Percentiles rank a stretch among this genome's conserved stretches.
These are phyloP conservation scores for Penicillium crystallinum DNA, from an alignment of 495 filamentous ascomycete species.

Conservation along the genomic window DNA sequence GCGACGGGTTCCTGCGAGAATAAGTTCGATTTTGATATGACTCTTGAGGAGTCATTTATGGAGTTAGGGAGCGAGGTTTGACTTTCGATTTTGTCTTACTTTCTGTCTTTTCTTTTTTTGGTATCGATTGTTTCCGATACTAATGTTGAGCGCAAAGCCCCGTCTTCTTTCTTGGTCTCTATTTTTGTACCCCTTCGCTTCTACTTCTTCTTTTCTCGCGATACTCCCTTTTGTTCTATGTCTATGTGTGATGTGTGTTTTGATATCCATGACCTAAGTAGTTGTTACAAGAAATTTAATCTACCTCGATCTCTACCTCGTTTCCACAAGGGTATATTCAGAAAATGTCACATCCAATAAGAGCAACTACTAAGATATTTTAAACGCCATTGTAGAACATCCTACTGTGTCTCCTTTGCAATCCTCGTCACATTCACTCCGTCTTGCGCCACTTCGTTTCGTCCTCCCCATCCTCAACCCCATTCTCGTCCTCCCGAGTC, in stretches of 20 bases:
- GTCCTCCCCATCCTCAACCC: constrained; percentile 30
- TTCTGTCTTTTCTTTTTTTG: constrained; percentile 1
- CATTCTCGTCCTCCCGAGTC: constrained; percentile 38
- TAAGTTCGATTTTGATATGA: constrained; percentile 10
- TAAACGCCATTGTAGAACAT: not conserved
- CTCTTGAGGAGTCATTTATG: not conserved
- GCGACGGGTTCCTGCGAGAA: constrained; percentile 46
- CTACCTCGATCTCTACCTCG: not conserved
- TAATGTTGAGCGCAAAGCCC: constrained; percentile 16
- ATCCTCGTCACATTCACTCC: constrained; percentile 28
- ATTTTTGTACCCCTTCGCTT: constrained; percentile 3
- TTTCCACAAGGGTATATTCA: not conserved
- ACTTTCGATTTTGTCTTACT: not conserved
- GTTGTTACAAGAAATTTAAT: constrained; percentile 16
- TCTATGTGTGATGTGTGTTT: constrained; percentile 9
- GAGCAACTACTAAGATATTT: not conserved
- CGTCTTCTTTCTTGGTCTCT: constrained; percentile 11
- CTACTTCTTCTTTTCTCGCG: constrained; percentile 2
- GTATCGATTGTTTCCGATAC: constrained; percentile 1
- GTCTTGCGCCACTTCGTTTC: constrained; percentile 61
- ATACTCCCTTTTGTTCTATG: not conserved
- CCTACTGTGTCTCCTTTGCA: too few relatives aligned
- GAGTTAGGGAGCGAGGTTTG: not conserved
- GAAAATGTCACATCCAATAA: not conserved
- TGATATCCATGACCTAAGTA: constrained; percentile 22